These are phyloP conservation scores for Xylaria arbuscula DNA, from an alignment of 2,329 filamentous ascomycete genomes.

Conservation along the genomic window DNA sequence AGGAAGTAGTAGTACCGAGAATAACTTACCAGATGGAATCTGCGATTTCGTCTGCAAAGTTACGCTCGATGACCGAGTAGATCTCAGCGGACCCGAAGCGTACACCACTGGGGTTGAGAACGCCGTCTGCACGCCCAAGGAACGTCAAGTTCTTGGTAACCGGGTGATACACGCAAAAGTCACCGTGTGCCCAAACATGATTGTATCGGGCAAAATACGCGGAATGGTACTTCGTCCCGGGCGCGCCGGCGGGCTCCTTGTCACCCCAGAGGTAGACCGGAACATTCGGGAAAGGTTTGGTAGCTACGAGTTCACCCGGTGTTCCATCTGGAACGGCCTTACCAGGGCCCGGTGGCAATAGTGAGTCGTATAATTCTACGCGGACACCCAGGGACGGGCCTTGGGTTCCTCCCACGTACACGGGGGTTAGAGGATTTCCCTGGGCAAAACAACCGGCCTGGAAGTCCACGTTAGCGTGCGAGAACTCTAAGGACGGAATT, in stretches of 20 bases:
- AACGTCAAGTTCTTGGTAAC: constrained; percentile 72
- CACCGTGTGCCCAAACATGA: constrained; percentile 83
- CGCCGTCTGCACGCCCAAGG: constrained; percentile 79
- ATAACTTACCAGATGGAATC: constrained; percentile 72
- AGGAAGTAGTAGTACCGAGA: too few species aligned
- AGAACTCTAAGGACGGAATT: not conserved
- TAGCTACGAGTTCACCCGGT: constrained; percentile 80
- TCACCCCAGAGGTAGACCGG: constrained; percentile 75
- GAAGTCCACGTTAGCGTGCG: constrained; percentile 34
- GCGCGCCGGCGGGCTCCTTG: constrained; percentile 53
- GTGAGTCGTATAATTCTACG: constrained; percentile 71
- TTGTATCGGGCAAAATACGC: constrained; percentile 72
- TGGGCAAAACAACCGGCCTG: constrained; percentile 70
- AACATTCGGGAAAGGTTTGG: constrained; percentile 78
- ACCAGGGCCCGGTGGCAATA: constrained; percentile 61
- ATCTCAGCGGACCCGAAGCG: constrained; percentile 85
- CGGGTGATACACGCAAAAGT: constrained; percentile 79
- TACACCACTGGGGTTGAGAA: constrained; percentile 82
- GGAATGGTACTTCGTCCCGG: constrained; percentile 67
- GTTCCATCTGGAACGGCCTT: constrained; percentile 65
- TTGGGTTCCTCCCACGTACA: constrained; percentile 68
- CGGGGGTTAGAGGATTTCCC: constrained; percentile 75
- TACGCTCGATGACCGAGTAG: constrained; percentile 76
- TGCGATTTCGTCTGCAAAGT: constrained; percentile 70
- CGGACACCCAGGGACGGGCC: constrained; percentile 62